Percentiles rank a stretch among this genome's conserved stretches.
Evolutionary conservation across 2,329 filamentous ascomycete genomes (phyloP).

Genomic region (Beauveria medogensis): DNA sequence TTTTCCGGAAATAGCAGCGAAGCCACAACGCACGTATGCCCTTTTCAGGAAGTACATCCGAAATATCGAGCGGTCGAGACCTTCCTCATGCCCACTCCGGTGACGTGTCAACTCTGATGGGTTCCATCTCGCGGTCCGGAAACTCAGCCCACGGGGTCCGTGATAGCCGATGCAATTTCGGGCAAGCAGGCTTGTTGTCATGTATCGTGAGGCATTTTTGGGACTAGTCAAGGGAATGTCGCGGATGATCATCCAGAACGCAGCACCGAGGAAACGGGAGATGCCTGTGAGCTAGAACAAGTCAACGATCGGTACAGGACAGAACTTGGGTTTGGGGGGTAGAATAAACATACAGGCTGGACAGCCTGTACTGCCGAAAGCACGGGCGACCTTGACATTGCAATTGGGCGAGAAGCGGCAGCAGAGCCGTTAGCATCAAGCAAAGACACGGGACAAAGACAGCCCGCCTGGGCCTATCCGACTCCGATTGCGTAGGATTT

Average conservation of each 20-base stretch:
- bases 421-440: not conserved
- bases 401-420: not conserved
- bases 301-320: not conserved
- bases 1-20: too few species aligned
- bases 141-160: too few species aligned
- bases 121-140: too few species aligned
- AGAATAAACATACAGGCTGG: not conserved
- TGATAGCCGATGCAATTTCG: too few species aligned
- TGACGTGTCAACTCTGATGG: too few species aligned
- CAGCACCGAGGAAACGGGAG: not conserved
- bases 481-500: not conserved
- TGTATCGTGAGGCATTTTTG: too few species aligned
- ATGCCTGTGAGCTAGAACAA: not conserved
- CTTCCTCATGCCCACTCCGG: too few species aligned
- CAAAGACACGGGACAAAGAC: not conserved
- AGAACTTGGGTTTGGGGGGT: not conserved
- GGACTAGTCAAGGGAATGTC: too few species aligned
- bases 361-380: not conserved
- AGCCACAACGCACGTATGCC: not conserved
- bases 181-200: too few species aligned
- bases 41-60: too few species aligned
- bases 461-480: not conserved
- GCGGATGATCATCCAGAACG: too few species aligned
- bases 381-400: not conserved
- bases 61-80: too few species aligned